Percentiles rank a stretch among this genome's conserved stretches.
Conservation (phyloP, 2,329 filamentous ascomycete species). For the Colletotrichum neosansevieriae region DNA sequence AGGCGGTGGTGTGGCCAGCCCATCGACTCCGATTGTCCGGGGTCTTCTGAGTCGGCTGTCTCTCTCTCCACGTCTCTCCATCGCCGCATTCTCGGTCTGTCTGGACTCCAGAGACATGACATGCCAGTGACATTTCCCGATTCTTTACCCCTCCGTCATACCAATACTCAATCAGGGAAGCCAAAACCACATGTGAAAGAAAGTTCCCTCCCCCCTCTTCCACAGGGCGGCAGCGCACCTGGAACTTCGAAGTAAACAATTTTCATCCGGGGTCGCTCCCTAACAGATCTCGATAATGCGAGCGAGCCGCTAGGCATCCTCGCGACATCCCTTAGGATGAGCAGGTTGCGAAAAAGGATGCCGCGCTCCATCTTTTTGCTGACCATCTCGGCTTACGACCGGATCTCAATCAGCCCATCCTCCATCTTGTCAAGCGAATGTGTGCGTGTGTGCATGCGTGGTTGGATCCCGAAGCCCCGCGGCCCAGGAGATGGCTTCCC, state of each 20-base stretch:
- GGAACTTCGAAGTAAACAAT: neutral
- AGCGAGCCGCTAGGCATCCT: conserved; percentile 9
- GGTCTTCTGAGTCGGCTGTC: conserved; percentile 22
- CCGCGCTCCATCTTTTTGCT: neutral
- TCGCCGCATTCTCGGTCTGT: neutral
- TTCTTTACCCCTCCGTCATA: conserved; percentile 21
- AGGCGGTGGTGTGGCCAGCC: conserved; percentile 18
- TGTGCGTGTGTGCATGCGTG: neutral
- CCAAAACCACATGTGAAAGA: conserved; percentile 29
- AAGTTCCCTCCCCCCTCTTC: conserved; percentile 9
- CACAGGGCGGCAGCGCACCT: neutral
- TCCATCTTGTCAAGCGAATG: neutral
- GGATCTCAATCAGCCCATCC: neutral
- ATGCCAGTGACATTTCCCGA: conserved; percentile 18
- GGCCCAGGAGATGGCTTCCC: no score
- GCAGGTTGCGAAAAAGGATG: neutral
- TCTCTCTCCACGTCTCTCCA: conserved; percentile 15
- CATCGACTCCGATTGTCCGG: conserved; percentile 16
- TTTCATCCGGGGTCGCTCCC: neutral
- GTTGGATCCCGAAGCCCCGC: neutral
- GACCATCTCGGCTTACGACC: conserved; percentile 2
- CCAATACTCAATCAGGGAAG: neutral
- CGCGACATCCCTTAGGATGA: conserved; percentile 15
- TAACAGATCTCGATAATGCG: conserved; percentile 11
- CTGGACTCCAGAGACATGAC: neutral